Conservation (phyloP, 2,329 filamentous ascomycete genomes). For the Hysterium pulicare region DNA sequence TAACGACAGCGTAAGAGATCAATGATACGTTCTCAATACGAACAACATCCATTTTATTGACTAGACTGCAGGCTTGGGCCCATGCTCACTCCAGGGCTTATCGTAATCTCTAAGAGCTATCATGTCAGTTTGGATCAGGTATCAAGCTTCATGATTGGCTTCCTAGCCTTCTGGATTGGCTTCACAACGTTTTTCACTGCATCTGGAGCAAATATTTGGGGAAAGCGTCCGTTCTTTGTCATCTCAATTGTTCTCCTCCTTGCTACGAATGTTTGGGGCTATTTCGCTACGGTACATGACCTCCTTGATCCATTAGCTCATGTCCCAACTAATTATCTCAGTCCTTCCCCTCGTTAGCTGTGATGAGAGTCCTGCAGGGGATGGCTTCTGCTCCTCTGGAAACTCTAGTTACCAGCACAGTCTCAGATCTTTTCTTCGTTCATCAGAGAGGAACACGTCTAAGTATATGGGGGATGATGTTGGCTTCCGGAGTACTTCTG, state of each 20-base stretch:
- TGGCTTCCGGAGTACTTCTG: constrained; percentile 35
- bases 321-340: constrained; percentile 6
- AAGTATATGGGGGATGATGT: constrained; percentile 59
- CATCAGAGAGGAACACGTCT: constrained; percentile 82
- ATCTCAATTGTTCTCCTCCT: constrained; percentile 36
- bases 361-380: constrained; percentile 74
- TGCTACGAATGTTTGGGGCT: constrained; percentile 39
- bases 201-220: constrained; percentile 38
- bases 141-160: constrained; percentile 39
- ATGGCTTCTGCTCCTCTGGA: constrained; percentile 86
- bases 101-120: constrained; percentile 34
- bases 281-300: constrained; percentile 31
- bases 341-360: constrained; percentile 37
- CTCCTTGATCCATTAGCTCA: neutral
- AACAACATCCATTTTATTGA: constrained; percentile 1
- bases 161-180: constrained; percentile 37
- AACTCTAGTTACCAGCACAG: constrained; percentile 80
- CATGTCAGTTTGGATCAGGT: constrained; percentile 37
- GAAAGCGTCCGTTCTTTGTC: constrained; percentile 37
- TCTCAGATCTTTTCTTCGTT: constrained; percentile 89
- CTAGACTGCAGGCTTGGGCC: constrained; percentile 33
- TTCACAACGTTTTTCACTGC: constrained; percentile 43
- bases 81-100: constrained; percentile 41
- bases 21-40: neutral
- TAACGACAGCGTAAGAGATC: constrained; percentile 24